These are phyloP conservation scores for Mycena filopes DNA, from an alignment of 768 basidiomycete genomes.

Conservation along the genomic window DNA sequence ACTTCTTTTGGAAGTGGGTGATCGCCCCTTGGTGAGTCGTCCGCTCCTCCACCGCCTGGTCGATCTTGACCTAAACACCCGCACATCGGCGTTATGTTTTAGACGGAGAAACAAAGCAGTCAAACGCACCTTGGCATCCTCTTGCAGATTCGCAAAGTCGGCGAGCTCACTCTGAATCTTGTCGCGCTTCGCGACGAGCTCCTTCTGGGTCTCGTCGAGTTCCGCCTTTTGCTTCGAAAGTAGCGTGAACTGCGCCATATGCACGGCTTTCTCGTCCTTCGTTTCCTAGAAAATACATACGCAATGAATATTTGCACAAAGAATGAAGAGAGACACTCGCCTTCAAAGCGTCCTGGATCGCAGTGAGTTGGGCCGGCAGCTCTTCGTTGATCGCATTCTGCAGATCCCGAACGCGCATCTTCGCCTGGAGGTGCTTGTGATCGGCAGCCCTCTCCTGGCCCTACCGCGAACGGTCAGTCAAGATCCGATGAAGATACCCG, in stretches of 20 bases:
- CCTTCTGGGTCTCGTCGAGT: conserved; percentile 57
- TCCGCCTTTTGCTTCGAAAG: conserved; percentile 56
- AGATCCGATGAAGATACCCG: background rate
- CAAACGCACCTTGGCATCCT: conserved; percentile 56
- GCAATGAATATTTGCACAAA: background rate
- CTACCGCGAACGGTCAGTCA: conserved; percentile 35
- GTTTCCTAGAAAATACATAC: conserved; percentile 55
- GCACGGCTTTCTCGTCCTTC: conserved; percentile 59
- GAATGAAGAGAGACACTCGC: conserved; percentile 46
- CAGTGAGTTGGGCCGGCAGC: conserved; percentile 69
- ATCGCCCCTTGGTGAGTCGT: conserved; percentile 60
- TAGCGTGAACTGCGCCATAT: conserved; percentile 61
- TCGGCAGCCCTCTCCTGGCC: conserved; percentile 42
- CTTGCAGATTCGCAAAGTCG: conserved; percentile 59
- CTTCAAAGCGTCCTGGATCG: conserved; percentile 63
- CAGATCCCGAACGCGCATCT: conserved; percentile 49
- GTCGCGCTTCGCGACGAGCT: conserved; percentile 55
- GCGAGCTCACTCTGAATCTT: conserved; percentile 59
- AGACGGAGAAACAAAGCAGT: background rate
- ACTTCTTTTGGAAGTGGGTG: conserved; percentile 62
- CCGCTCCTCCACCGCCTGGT: conserved; percentile 59
- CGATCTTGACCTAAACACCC: conserved; percentile 56
- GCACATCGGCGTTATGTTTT: conserved; percentile 6
- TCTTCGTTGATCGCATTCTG: conserved; percentile 76
- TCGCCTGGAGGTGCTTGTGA: conserved; percentile 42